Conservation (phyloP, 2,329 filamentous ascomycete genomes). For the Chrysoporthe austroafricana region DNA sequence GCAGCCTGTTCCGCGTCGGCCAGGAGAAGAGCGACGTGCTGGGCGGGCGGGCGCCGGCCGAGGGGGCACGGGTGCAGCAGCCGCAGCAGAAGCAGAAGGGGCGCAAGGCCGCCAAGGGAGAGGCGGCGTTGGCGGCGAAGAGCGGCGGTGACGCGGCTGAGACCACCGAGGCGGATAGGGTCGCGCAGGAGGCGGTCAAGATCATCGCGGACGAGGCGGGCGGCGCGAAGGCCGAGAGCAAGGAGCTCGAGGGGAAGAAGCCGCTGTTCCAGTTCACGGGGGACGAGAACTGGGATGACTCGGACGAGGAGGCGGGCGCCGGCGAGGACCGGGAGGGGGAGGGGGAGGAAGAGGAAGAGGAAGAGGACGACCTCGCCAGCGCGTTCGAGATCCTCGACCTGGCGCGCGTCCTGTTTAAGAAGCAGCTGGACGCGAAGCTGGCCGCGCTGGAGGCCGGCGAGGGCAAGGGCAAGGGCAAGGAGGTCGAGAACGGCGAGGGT, state of each 20-base stretch:
- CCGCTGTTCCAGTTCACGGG: conserved; percentile 90
- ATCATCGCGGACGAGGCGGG: conserved; percentile 49
- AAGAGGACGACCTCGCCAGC: conserved; percentile 74
- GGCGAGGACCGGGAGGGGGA: conserved; percentile 40
- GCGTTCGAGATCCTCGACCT: conserved; percentile 86
- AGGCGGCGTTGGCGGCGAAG: conserved; percentile 29
- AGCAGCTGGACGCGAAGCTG: conserved; percentile 50
- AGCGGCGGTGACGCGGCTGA: conserved; percentile 39
- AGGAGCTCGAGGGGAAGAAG: conserved; percentile 61
- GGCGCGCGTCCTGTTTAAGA: conserved; percentile 67
- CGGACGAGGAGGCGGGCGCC: conserved; percentile 67
- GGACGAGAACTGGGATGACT: conserved; percentile 90
- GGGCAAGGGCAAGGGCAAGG: conserved; percentile 46
- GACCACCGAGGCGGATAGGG: conserved; percentile 44
- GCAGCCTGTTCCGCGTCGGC: conserved; percentile 90
- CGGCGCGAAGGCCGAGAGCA: conserved; percentile 42
- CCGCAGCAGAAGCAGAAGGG: conserved; percentile 47
- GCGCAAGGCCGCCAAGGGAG: conserved; percentile 36
- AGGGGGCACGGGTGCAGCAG: conserved; percentile 56
- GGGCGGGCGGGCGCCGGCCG: conserved; percentile 73
- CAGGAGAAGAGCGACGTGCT: conserved; percentile 94
- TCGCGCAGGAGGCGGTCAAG: conserved; percentile 52
- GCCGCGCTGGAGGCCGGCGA: conserved; percentile 44
- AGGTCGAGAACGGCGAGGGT: conserved; percentile 41
- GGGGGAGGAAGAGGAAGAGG: conserved; percentile 57